Percentiles rank a stretch among this genome's conserved stretches.
Evolutionary conservation across 1,139 yeast genomes (phyloP).

Genomic region (Debaryomyces subglobosus): DNA sequence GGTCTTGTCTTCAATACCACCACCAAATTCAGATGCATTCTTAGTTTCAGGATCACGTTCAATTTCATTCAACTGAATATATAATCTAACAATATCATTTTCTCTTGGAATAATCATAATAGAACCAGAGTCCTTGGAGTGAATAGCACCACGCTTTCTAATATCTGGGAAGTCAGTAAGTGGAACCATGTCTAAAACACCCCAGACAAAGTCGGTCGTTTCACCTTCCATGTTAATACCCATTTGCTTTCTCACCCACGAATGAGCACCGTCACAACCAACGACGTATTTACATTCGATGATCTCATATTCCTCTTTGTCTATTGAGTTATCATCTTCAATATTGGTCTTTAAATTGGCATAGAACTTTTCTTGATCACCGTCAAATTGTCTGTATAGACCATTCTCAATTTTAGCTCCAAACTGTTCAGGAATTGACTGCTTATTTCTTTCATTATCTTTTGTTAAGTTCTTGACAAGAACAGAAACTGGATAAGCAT

Average conservation of each 20-base stretch:
- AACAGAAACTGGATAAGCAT: slow-evolving; percentile 32
- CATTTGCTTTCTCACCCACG: slow-evolving; percentile 34
- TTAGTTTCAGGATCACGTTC: slow-evolving; percentile 20
- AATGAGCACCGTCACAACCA: slow-evolving; percentile 42
- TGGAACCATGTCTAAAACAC: slow-evolving; percentile 38
- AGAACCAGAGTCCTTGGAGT: slow-evolving; percentile 33
- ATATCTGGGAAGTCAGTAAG: slow-evolving; percentile 41
- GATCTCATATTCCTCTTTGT: slow-evolving; percentile 13
- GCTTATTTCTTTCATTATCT: slow-evolving; percentile 15
- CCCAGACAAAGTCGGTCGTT: slow-evolving; percentile 39
- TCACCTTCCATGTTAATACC: slow-evolving; percentile 30
- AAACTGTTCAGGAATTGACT: slow-evolving; percentile 26
- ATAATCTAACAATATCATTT: slow-evolving; percentile 32
- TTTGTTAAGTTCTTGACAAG: slow-evolving; percentile 20
- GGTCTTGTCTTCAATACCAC: slow-evolving; percentile 9
- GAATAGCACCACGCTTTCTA: slow-evolving; percentile 35
- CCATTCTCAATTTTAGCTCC: slow-evolving; percentile 28
- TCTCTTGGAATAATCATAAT: slow-evolving; percentile 40
- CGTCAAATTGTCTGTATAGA: slow-evolving; percentile 33
- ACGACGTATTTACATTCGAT: slow-evolving; percentile 36
- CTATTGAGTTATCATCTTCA: slow-evolving; percentile 10
- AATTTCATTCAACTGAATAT: slow-evolving; percentile 26
- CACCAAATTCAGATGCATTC: slow-evolving; percentile 9
- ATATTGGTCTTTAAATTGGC: slow-evolving; percentile 10
- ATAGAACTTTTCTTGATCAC: slow-evolving; percentile 24